A percentile compares a stretch with the other conserved stretches of the same genome.
Evolutionary conservation across 1,139 yeast species (phyloP).

Genomic region (Saccharomyces pastorianus): DNA sequence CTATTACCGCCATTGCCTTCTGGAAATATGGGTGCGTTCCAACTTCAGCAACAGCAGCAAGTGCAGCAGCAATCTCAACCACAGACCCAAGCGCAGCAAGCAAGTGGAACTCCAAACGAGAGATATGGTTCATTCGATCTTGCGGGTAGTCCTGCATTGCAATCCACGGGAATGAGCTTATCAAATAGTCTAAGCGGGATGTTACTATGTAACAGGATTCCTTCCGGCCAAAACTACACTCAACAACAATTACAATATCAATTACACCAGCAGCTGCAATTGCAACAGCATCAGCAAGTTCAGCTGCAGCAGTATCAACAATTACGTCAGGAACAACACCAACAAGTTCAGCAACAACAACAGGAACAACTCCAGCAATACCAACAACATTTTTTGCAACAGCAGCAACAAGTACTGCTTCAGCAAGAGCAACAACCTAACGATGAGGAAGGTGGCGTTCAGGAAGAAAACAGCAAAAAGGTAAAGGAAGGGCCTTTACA

Average conservation of each 20-base stretch:
- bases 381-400: neutral
- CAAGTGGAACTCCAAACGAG: slow-evolving; percentile 10
- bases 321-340: slow-evolving; percentile 21
- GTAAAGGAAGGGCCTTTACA: neutral
- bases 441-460: neutral
- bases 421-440: slow-evolving; percentile 10
- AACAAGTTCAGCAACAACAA: slow-evolving; percentile 19
- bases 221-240: slow-evolving; percentile 12
- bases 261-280: slow-evolving; percentile 16
- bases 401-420: slow-evolving; percentile 6
- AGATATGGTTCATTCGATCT: slow-evolving; percentile 23
- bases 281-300: slow-evolving; percentile 15
- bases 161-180: slow-evolving; percentile 21
- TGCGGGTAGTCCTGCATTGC: slow-evolving; percentile 22
- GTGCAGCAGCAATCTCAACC: slow-evolving; percentile 4
- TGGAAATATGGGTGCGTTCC: neutral
- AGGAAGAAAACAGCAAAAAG: neutral
- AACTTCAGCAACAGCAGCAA: slow-evolving; percentile 4
- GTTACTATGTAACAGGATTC: slow-evolving; percentile 20
- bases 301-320: slow-evolving; percentile 17
- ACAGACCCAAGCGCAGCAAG: slow-evolving; percentile 7
- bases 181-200: slow-evolving; percentile 24
- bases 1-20: slow-evolving; percentile 13
- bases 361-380: slow-evolving; percentile 8
- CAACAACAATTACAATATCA: slow-evolving; percentile 16